Percentiles rank a stretch among this genome's conserved stretches.
phyloP scores from a whole-genome alignment of 306 rosid species.

The Cicer judaicum region DNA sequence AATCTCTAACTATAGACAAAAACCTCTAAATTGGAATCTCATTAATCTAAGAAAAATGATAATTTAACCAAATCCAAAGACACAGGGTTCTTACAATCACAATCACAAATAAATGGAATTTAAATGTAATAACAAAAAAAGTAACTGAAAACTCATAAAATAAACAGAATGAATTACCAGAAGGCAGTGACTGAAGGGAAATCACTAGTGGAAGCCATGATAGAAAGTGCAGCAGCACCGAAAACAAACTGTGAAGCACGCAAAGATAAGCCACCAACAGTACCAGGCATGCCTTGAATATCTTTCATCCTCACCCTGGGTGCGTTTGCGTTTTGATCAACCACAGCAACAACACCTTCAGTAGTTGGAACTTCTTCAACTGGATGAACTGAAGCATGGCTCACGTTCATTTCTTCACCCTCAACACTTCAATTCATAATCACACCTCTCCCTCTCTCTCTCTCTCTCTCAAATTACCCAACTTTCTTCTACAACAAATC shows the following conservation, averaged over 20 bases:
- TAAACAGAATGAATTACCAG: constrained; percentile 50
- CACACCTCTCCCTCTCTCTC: constrained; percentile 30
- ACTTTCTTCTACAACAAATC: constrained; percentile 39
- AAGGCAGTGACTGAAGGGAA: constrained; percentile 93
- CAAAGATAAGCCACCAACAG: constrained; percentile 72
- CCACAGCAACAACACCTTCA: constrained; percentile 48
- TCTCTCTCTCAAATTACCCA: constrained; percentile 12
- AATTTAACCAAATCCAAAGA: constrained; percentile 7
- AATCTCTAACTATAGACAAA: background rate
- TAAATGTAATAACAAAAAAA: background rate
- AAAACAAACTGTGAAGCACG: constrained; percentile 70
- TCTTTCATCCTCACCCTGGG: constrained; percentile 84
- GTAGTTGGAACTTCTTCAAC: constrained; percentile 64
- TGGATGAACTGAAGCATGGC: constrained; percentile 91
- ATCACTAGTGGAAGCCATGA: constrained; percentile 84
- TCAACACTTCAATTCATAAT: constrained; percentile 56
- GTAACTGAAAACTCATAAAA: background rate
- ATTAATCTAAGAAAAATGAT: constrained; percentile 21
- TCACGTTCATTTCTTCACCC: constrained; percentile 75
- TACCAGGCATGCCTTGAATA: constrained; percentile 93
- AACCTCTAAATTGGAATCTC: constrained; percentile 2
- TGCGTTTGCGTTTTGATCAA: constrained; percentile 49
- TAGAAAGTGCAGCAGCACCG: constrained; percentile 68
- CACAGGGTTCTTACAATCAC: constrained; percentile 14
- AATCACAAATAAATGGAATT: constrained; percentile 4